Percentiles rank a stretch among this genome's conserved stretches.
These are phyloP conservation scores for Xerophyta viscosa DNA, from an alignment of 106 monocot genomes.

Conservation along the genomic window DNA sequence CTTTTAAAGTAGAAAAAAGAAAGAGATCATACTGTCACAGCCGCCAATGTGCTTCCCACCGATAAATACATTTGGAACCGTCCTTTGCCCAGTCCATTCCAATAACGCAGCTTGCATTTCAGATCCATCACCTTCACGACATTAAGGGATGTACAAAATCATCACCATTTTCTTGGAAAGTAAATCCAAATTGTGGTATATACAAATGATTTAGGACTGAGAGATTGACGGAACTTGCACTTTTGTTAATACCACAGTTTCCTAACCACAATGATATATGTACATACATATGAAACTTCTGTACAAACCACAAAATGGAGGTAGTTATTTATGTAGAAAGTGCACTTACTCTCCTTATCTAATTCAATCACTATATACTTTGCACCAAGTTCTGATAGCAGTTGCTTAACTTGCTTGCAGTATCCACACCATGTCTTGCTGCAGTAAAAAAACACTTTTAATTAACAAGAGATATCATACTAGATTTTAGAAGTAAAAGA, in stretches of 20 bases:
- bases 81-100: constrained; percentile 77
- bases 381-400: constrained; percentile 52
- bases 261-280: no score
- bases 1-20: no score
- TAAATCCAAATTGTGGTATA: no score
- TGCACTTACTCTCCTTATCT: constrained; percentile 63
- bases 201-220: no score
- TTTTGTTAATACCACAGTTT: no score
- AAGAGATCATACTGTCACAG: constrained; percentile 52
- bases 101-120: constrained; percentile 56
- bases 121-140: constrained; percentile 62
- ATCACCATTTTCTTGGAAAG: no score
- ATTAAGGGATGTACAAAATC: no score
- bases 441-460: no score
- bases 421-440: constrained; percentile 81
- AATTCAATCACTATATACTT: constrained; percentile 52
- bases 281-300: background rate
- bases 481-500: no score
- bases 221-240: no score
- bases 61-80: constrained; percentile 88
- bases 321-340: background rate
- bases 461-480: no score
- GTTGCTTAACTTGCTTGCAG: constrained; percentile 59
- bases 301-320: background rate
- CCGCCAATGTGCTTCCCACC: constrained; percentile 84